Evolutionary conservation across 495 filamentous ascomycete species (phyloP), one percentile per base, ranked within the genome.

Genomic region (Oleoguttula mirabilis): DNA sequence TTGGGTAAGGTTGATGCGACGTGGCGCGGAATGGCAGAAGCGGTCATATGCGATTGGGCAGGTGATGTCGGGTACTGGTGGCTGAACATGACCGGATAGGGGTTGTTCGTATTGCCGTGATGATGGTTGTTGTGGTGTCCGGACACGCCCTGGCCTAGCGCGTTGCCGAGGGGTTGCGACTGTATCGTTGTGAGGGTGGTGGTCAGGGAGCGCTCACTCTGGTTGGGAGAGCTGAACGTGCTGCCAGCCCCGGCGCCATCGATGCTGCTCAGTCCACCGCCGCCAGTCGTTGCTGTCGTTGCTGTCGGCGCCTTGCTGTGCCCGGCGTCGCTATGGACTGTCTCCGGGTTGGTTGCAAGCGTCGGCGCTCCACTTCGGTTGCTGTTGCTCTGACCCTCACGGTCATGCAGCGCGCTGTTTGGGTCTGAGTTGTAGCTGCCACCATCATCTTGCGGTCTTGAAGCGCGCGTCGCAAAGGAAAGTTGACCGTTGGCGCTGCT

Each of bases 181-280:
- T 98, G 90, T 35, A 96, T 88, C 0, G 90, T 98, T 0, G 90
- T 98, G 37, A 98, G 71, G 3, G 90, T 96, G 0, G 90, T 98
- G 1, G 90, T 86, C 36, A 98, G 69, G 0, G 88, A 95, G 39
- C 82, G 84, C 20, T 90, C 78, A 3, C 88, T 95, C 3, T 87
- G 88, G 8, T 84, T 80, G 3, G 88, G 90, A 0, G 90, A 95
- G 5, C 88, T 94, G 59, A 94, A 96, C 7, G 83, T 90, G 70
- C 84, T 88, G 53, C 72, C 71, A 52, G 67, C 84, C 14, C 79
- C 81, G 39, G 44, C 55, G 16, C 82, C 85, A 33, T 75, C 71
- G 31, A 69, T 72, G 3, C 75, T 75, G 43, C 80, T 78, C 32
- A 82, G 51, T 7, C 71, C 76, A 41, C 77, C 76, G 10, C 71